phyloP scores from a whole-genome alignment of 202 grass and related monocot genomes.

The Dendrocalamus latiflorus region DNA sequence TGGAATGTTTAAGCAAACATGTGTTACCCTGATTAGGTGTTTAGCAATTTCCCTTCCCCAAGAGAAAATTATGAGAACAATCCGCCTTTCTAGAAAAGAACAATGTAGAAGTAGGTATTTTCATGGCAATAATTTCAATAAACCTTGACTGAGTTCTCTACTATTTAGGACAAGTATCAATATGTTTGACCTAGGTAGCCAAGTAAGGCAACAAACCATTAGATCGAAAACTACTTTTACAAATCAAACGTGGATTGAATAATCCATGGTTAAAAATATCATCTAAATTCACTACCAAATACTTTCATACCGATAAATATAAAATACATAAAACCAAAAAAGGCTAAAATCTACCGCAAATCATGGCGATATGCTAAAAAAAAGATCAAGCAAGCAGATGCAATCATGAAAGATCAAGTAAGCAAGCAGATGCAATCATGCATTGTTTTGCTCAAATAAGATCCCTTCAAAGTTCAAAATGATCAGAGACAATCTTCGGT shows the following conservation, averaged over 20 bases:
- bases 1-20: not conserved
- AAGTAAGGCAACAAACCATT: not conserved
- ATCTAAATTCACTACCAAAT: not conserved
- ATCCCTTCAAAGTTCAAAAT: not conserved
- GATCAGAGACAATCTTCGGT: too few species aligned
- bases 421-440: not conserved
- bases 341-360: not conserved
- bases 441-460: not conserved
- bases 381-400: not conserved
- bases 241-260: not conserved
- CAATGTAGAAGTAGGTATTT: not conserved
- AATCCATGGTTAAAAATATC: not conserved
- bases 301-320: not conserved
- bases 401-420: not conserved
- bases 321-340: not conserved
- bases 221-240: not conserved
- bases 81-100: not conserved
- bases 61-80: not conserved
- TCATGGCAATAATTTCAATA: not conserved
- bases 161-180: not conserved
- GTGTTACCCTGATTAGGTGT: not conserved
- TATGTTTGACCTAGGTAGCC: slow-evolving; percentile 1
- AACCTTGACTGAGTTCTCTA: not conserved
- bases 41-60: not conserved
- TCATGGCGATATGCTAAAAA: not conserved